phyloP scores from a whole-genome alignment of 164 flowering plant species.

The Vitis labrusca region DNA sequence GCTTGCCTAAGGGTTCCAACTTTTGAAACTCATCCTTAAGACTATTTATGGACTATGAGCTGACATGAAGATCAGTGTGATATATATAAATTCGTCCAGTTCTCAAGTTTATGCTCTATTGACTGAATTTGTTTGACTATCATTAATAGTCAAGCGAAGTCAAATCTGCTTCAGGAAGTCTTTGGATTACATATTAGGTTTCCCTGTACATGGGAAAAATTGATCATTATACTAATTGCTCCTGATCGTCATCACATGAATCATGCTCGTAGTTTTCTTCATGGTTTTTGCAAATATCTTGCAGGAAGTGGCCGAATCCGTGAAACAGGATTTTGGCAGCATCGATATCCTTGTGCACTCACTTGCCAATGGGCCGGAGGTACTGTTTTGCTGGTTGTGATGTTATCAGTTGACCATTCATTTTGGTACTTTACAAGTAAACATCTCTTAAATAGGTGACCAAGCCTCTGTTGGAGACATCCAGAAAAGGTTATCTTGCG shows the following conservation, averaged over 20 bases:
- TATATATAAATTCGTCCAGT: too few species aligned
- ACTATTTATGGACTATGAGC: too few species aligned
- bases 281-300: constrained; percentile 6
- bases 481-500: constrained; percentile 92
- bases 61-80: too few species aligned
- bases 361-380: constrained; percentile 99
- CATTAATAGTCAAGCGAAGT: too few species aligned
- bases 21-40: too few species aligned
- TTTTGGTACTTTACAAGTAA: neutral
- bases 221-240: too few species aligned
- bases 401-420: neutral
- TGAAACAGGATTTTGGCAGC: constrained; percentile 90
- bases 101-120: too few species aligned
- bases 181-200: neutral
- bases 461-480: constrained; percentile 90
- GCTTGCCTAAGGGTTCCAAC: too few species aligned
- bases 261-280: neutral
- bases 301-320: constrained; percentile 90
- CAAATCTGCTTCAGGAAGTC: too few species aligned
- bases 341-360: constrained; percentile 98
- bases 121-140: too few species aligned
- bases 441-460: constrained; percentile 52
- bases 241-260: neutral
- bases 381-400: constrained; percentile 21
- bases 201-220: neutral